Conservation (phyloP, 805 yeast genomes). For the Peterozyma xylosa region DNA sequence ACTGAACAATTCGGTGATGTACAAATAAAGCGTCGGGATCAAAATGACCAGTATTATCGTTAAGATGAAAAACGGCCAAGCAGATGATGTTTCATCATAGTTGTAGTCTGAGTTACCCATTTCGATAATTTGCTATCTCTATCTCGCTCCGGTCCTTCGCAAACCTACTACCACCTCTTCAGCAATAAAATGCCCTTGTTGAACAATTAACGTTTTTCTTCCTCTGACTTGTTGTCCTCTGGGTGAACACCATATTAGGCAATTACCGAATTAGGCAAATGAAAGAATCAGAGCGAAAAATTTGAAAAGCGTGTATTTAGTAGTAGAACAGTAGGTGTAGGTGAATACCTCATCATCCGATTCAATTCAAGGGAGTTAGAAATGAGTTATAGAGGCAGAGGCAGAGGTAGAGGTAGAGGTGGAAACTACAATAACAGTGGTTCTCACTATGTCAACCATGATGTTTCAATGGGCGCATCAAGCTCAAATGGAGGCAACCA, state of each 20-base stretch:
- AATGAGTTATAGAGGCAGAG: constrained; percentile 25
- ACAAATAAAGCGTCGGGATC: constrained; percentile 35
- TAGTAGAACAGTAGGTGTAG: too few relatives aligned
- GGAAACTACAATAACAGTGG: constrained; percentile 9
- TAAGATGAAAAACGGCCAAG: constrained; percentile 87
- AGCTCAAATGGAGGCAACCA: constrained; percentile 14
- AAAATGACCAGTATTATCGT: constrained; percentile 64
- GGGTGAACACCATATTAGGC: too few relatives aligned
- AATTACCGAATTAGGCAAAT: too few relatives aligned
- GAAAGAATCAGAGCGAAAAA: too few relatives aligned
- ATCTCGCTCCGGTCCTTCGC: not conserved
- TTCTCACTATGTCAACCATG: not conserved
- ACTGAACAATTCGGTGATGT: constrained; percentile 28
- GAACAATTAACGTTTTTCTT: too few relatives aligned
- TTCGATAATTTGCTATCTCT: not conserved
- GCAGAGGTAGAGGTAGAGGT: constrained; percentile 13
- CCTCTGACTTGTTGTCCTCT: too few relatives aligned
- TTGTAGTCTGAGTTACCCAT: constrained; percentile 56
- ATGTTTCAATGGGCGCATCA: constrained; percentile 1
- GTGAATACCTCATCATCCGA: too few relatives aligned
- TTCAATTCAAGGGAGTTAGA: too few relatives aligned
- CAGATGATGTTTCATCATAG: constrained; percentile 84
- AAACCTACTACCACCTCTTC: too few relatives aligned
- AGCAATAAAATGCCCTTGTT: too few relatives aligned
- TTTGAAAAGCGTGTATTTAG: too few relatives aligned